Evolutionary conservation across 2,329 filamentous ascomycete genomes (phyloP), one percentile per base, ranked within the genome.

Genomic region (Phoma herbarum): DNA sequence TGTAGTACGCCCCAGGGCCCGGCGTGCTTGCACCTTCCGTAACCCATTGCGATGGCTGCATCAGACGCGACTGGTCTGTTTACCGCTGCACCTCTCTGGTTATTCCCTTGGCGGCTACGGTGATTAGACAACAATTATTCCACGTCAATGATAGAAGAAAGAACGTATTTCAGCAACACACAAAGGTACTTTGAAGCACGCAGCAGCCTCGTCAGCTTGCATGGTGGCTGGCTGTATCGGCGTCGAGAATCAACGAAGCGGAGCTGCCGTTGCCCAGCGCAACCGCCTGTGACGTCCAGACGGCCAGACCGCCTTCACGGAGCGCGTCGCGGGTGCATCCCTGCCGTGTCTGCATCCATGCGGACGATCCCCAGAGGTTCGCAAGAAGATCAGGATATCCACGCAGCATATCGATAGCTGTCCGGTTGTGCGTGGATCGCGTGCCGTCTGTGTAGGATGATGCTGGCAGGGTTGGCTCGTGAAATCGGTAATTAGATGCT

Each of bases 11-110:
- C 18, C 66, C 67, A 35, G 75, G 75, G 46, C 73, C 70, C 35
- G 76, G 75, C 52, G 75, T 71, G 59, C 69, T 60, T 52, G 71
- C 72, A 60, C 72, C 69, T 63, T 77, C 76, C 63, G 72, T 70
- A 55, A 73, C 75, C 64, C 72, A 74, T 29, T 65, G 57, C 31
- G 68, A 48, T 57, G 52, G 69, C 60, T 72, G 69, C 74, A 79
- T 77, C 31, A 22, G 14, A 42, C 42, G 57, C 22, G 35, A 20
- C 29, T 16, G 12, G 22, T 20, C 14, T 52, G 42, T 53, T 50
- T 42, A 23, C 47, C 22, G 22, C 42, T 52, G 49, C 35, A 20
- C 5, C 10, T 2, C 3, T 33, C 11, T 37, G 11, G 43, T 45
- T 39, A 39, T 31, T 9, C 22, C 20, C 41, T 29, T n/a, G 16